phyloP scores from a whole-genome alignment of 805 yeast genomes.

The Grigorovia transvaalensis region DNA sequence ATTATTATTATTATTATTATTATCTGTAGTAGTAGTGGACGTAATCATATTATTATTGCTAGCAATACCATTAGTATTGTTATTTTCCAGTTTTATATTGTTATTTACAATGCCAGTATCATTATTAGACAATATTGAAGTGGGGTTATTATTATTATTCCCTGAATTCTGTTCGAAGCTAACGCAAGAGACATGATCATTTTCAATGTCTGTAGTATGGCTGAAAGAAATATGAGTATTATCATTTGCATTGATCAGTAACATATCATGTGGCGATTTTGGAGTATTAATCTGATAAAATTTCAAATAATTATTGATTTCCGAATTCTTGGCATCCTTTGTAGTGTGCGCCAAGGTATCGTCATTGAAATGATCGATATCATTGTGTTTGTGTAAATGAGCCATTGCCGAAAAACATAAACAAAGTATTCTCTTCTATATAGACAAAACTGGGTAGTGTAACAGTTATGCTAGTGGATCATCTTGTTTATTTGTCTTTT shows the following conservation, averaged over 20 bases:
- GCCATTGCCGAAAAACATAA: background rate
- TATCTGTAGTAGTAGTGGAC: no score
- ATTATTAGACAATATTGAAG: no score
- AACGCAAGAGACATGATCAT: background rate
- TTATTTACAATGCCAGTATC: background rate
- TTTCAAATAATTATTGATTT: background rate
- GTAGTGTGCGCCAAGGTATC: background rate
- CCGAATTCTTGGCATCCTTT: background rate
- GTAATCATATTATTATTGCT: no score
- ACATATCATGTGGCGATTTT: slow-evolving; percentile 33
- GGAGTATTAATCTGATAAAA: slow-evolving; percentile 33
- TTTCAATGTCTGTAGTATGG: background rate
- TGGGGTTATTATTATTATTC: no score
- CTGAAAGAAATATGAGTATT: background rate
- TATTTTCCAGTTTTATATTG: no score
- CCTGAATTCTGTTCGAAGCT: no score
- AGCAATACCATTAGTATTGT: no score
- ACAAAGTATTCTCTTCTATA: no score
- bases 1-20: no score
- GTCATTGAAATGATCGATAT: background rate
- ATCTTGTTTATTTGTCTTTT: background rate
- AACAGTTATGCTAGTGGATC: background rate
- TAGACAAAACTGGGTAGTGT: no score
- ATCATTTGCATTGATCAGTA: background rate
- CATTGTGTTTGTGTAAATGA: background rate